phyloP scores from a whole-genome alignment of 2,329 filamentous ascomycete genomes.

The Beauveria sp. region DNA sequence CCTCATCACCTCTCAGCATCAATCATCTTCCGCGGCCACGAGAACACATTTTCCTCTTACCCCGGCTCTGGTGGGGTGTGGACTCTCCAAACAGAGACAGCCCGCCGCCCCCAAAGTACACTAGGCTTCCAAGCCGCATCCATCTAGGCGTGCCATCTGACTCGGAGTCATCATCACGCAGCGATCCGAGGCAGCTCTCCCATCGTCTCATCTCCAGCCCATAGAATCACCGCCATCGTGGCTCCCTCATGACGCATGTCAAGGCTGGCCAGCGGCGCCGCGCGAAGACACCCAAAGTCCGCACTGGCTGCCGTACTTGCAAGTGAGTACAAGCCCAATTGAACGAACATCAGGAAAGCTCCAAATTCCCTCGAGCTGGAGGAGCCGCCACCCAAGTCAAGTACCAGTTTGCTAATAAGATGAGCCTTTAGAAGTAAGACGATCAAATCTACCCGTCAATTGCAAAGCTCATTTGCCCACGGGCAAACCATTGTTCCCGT shows the following conservation, averaged over 20 bases:
- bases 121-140: background rate
- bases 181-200: background rate
- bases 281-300: slow-evolving; percentile 12
- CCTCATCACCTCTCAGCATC: background rate
- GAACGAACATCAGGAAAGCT: no score
- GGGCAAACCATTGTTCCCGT: background rate
- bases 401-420: background rate
- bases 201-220: background rate
- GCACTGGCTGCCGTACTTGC: slow-evolving; percentile 12
- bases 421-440: background rate
- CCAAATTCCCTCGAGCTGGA: background rate
- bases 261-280: slow-evolving; percentile 12
- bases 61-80: background rate
- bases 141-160: no score
- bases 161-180: background rate
- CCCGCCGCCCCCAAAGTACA: background rate
- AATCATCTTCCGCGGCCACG: background rate
- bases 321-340: slow-evolving; percentile 3
- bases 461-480: background rate
- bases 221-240: background rate
- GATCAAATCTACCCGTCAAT: background rate
- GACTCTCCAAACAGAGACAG: background rate
- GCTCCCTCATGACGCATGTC: slow-evolving; percentile 12
- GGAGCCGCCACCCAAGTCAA: background rate
- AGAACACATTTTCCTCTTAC: background rate